These are phyloP conservation scores for Yamadazyma triangularis DNA, from an alignment of 1,139 yeast species.

Conservation along the genomic window DNA sequence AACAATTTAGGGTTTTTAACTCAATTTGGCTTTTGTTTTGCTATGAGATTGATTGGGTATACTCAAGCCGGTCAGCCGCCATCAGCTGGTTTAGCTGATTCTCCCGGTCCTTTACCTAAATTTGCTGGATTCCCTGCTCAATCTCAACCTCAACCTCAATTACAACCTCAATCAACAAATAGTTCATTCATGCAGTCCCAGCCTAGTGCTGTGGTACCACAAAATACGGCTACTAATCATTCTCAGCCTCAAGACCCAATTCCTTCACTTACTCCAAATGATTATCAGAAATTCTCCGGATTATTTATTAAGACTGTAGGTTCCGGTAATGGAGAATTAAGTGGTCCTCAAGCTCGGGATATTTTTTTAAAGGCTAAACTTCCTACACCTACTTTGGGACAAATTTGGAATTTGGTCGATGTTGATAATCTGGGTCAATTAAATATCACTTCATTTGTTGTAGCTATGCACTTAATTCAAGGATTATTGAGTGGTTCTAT, in stretches of 20 bases:
- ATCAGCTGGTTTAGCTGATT: conserved; percentile 46
- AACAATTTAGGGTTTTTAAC: conserved; percentile 82
- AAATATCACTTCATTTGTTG: conserved; percentile 68
- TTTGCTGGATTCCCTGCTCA: conserved; percentile 32
- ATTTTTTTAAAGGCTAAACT: conserved; percentile 86
- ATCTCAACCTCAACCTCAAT: conserved; percentile 15
- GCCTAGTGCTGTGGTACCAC: conserved; percentile 35
- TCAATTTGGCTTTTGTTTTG: conserved; percentile 76
- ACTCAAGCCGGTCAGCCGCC: conserved; percentile 72
- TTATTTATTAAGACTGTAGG: conserved; percentile 77
- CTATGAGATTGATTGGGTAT: conserved; percentile 86
- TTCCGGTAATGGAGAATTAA: conserved; percentile 38
- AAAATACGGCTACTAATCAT: conserved; percentile 27
- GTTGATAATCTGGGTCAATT: conserved; percentile 68
- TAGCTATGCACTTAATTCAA: conserved; percentile 95
- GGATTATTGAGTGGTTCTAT: conserved; percentile 67
- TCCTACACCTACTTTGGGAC: conserved; percentile 71
- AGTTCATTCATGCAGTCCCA: conserved; percentile 48
- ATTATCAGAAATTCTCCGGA: conserved; percentile 66
- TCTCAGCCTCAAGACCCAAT: conserved; percentile 38
- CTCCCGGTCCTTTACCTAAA: conserved; percentile 55
- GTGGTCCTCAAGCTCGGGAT: conserved; percentile 75
- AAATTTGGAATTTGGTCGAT: conserved; percentile 87
- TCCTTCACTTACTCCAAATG: conserved; percentile 61
- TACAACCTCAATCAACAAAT: conserved; percentile 36